These are phyloP conservation scores for Ceratocystiopsis minuta DNA, from an alignment of 2,329 filamentous ascomycete genomes.

Conservation along the genomic window DNA sequence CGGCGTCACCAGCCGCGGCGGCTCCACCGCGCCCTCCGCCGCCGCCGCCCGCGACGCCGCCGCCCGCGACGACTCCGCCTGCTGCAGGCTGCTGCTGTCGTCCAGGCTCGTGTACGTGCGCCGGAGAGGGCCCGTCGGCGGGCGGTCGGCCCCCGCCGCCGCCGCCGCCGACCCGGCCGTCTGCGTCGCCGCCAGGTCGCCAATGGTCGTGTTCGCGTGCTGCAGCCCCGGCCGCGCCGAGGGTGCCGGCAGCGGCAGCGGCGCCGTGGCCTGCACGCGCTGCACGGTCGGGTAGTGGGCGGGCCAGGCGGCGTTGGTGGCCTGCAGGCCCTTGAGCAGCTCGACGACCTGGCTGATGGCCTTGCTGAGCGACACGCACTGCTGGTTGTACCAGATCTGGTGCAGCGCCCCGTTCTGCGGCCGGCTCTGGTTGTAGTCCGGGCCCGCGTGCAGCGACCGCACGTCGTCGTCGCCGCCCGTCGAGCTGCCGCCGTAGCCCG, in stretches of 20 bases:
- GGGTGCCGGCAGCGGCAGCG: slow-evolving; percentile 24
- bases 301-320: slow-evolving; percentile 84
- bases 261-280: slow-evolving; percentile 28
- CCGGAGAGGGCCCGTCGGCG: slow-evolving; percentile 18
- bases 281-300: slow-evolving; percentile 85
- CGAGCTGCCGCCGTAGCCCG: slow-evolving; percentile 75
- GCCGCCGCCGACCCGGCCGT: slow-evolving; percentile 14
- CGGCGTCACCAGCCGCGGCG: slow-evolving; percentile 60
- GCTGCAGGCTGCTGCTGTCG: slow-evolving; percentile 24
- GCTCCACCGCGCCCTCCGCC: slow-evolving; percentile 29
- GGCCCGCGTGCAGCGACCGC: slow-evolving; percentile 16
- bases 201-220: slow-evolving; percentile 43
- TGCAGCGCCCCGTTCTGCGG: slow-evolving; percentile 68
- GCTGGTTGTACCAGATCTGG: slow-evolving; percentile 88
- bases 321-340: slow-evolving; percentile 60
- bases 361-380: slow-evolving; percentile 69
- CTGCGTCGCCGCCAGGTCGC: slow-evolving; percentile 19
- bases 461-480: slow-evolving; percentile 34
- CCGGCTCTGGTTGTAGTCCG: slow-evolving; percentile 23
- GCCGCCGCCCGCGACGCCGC: slow-evolving; percentile 38
- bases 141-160: neutral
- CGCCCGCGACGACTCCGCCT: slow-evolving; percentile 53
- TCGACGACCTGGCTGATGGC: slow-evolving; percentile 79
- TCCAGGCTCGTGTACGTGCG: slow-evolving; percentile 56
- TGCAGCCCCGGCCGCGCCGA: slow-evolving; percentile 43